Percentiles rank a stretch among this genome's conserved stretches.
phyloP scores from a whole-genome alignment of 2,329 filamentous ascomycete genomes.

The Tolypocladium guangdongense region DNA sequence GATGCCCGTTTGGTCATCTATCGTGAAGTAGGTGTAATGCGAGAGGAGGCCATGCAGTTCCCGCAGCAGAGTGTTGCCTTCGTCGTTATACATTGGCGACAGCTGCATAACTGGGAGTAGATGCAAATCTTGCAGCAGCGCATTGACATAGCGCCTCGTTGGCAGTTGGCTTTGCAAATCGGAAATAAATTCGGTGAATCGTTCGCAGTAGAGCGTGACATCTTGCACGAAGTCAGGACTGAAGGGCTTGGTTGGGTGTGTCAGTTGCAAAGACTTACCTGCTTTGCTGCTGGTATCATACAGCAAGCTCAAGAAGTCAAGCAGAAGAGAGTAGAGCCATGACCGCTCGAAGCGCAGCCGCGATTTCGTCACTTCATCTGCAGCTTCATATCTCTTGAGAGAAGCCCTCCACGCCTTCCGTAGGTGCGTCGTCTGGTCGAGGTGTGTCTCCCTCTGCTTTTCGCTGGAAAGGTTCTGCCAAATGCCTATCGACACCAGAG shows the following conservation, averaged over 20 bases:
- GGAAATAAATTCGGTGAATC: slow-evolving; percentile 82
- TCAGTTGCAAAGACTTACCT: slow-evolving; percentile 21
- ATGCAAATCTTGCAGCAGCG: slow-evolving; percentile 76
- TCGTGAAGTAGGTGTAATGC: slow-evolving; percentile 80
- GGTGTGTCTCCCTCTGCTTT: slow-evolving; percentile 56
- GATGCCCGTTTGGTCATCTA: slow-evolving; percentile 80
- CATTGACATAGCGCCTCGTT: slow-evolving; percentile 87
- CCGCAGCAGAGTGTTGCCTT: slow-evolving; percentile 65
- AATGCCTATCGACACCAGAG: slow-evolving; percentile 84
- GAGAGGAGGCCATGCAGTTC: slow-evolving; percentile 71
- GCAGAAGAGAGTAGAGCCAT: slow-evolving; percentile 78
- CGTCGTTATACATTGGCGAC: slow-evolving; percentile 66
- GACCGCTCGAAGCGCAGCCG: slow-evolving; percentile 81
- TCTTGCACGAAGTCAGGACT: slow-evolving; percentile 29
- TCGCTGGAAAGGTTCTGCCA: slow-evolving; percentile 90
- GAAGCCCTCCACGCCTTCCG: slow-evolving; percentile 87
- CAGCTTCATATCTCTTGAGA: slow-evolving; percentile 74
- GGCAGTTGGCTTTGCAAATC: slow-evolving; percentile 90
- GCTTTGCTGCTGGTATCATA: slow-evolving; percentile 43
- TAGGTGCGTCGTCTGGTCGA: slow-evolving; percentile 64
- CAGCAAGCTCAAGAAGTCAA: slow-evolving; percentile 71
- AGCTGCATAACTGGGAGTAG: slow-evolving; percentile 65
- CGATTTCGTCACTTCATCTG: slow-evolving; percentile 68
- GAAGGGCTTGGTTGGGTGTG: not conserved
- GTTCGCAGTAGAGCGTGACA: slow-evolving; percentile 73